Evolutionary conservation across 371 early-diverging fungal genomes (phyloP).

Genomic region (Actinomortierella ambigua): DNA sequence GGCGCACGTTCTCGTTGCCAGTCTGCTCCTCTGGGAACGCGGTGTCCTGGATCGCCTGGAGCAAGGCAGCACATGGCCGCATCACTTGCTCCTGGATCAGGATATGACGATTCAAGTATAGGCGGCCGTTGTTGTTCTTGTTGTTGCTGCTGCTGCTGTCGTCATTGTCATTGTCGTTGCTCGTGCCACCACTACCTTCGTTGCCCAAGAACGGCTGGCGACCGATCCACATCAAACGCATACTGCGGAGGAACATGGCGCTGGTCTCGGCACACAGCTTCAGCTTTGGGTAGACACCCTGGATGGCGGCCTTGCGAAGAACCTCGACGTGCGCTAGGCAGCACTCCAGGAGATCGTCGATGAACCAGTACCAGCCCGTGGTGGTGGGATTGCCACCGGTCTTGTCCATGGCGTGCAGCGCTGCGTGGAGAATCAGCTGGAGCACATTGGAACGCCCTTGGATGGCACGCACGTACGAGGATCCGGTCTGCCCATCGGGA

Average conservation of each 20-base stretch:
- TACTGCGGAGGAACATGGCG: slow-evolving; percentile 7
- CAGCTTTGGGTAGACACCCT: slow-evolving; percentile 11
- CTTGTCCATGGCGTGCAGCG: slow-evolving; percentile 5
- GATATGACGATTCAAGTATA: slow-evolving; percentile 25
- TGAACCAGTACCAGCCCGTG: slow-evolving; percentile 43
- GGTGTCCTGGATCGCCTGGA: too few relatives aligned
- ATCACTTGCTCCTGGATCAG: slow-evolving; percentile 30
- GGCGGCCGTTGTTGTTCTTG: slow-evolving; percentile 2
- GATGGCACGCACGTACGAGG: slow-evolving; percentile 18
- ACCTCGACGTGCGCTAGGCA: slow-evolving; percentile 2
- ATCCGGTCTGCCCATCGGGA: slow-evolving; percentile 14
- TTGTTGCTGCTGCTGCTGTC: too few relatives aligned
- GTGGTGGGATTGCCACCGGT: not conserved
- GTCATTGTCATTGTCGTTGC: too few relatives aligned
- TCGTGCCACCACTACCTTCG: not conserved
- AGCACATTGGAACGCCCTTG: slow-evolving; percentile 17
- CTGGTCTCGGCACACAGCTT: slow-evolving; percentile 9
- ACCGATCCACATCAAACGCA: not conserved
- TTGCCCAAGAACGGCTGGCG: not conserved
- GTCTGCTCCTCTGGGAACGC: too few relatives aligned
- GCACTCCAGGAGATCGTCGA: slow-evolving; percentile 30
- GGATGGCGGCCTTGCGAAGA: slow-evolving; percentile 4
- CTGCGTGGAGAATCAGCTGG: slow-evolving; percentile 6
- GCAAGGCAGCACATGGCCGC: too few relatives aligned
- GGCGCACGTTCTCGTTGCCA: too few relatives aligned